phyloP scores from a whole-genome alignment of 352 stramenopile species.

The Pythium insidiosum region DNA sequence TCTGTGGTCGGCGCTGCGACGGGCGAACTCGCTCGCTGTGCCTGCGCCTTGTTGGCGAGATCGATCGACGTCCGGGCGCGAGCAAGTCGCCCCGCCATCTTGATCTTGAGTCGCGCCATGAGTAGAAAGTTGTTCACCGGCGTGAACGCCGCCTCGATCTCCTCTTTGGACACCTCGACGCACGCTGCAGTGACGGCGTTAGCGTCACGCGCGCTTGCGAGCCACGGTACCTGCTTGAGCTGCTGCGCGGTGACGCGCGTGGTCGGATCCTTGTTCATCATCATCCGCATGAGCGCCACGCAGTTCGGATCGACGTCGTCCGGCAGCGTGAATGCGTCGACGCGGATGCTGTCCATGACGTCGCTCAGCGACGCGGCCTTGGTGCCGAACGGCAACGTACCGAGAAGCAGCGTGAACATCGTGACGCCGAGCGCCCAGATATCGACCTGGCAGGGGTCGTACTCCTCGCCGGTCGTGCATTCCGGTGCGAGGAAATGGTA shows the following conservation, averaged over 20 bases:
- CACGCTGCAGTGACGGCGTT: neutral
- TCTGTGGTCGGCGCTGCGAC: too few relatives aligned
- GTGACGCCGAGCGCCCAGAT: conserved; percentile 81
- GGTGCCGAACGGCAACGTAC: conserved; percentile 61
- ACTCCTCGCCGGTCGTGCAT: conserved; percentile 66
- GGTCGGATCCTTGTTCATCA: conserved; percentile 54
- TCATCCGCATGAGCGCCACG: conserved; percentile 24
- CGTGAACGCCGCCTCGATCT: conserved; percentile 72
- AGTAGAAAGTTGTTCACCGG: conserved; percentile 80
- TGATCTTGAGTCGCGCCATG: conserved; percentile 62
- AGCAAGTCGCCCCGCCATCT: conserved; percentile 47
- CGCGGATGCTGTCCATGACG: conserved; percentile 68
- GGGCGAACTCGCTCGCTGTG: too few relatives aligned
- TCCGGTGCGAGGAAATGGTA: conserved; percentile 84
- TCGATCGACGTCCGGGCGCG: conserved; percentile 16
- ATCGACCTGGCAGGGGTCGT: conserved; percentile 72
- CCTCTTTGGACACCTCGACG: conserved; percentile 43
- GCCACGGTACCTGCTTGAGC: conserved; percentile 48
- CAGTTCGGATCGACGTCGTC: conserved; percentile 30
- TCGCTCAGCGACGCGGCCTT: conserved; percentile 39
- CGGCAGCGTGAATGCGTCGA: conserved; percentile 34
- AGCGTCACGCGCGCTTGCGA: conserved; percentile 11
- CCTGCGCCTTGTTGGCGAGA: conserved; percentile 1
- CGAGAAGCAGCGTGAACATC: conserved; percentile 61
- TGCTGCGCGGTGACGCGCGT: conserved; percentile 43